Evolutionary conservation across 495 filamentous ascomycete genomes (phyloP).

Genomic region (Astrothelium macrocarpum): DNA sequence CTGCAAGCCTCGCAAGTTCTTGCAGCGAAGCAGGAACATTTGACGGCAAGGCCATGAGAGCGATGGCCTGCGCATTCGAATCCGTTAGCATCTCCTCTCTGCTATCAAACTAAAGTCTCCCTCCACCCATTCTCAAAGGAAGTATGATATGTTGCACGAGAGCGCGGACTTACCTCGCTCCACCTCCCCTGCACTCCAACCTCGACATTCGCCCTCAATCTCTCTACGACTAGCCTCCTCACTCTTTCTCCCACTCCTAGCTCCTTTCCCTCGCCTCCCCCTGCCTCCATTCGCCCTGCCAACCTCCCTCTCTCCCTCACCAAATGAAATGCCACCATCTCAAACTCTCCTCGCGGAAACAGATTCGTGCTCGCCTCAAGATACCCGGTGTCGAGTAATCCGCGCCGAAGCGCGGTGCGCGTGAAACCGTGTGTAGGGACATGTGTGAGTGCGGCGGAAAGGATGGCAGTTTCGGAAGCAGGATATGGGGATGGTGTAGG

Average conservation of each 20-base stretch:
- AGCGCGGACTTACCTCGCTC: conserved; percentile 60
- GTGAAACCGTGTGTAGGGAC: conserved; percentile 81
- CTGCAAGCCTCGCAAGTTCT: conserved; percentile 69
- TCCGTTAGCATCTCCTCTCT: neutral
- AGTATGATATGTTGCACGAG: neutral
- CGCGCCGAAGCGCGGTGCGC: conserved; percentile 54
- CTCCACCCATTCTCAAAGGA: neutral
- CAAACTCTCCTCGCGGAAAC: conserved; percentile 68
- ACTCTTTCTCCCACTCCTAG: conserved; percentile 47
- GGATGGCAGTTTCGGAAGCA: conserved; percentile 62
- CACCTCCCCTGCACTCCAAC: conserved; percentile 54
- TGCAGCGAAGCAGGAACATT: conserved; percentile 67
- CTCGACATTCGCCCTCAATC: conserved; percentile 59
- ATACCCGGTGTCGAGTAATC: conserved; percentile 73
- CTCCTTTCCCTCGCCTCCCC: conserved; percentile 30
- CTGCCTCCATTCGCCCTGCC: conserved; percentile 40
- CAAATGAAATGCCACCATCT: conserved; percentile 74
- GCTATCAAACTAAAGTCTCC: neutral
- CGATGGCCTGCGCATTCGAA: conserved; percentile 54
- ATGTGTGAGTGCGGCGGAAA: conserved; percentile 66
- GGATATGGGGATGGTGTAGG: conserved; percentile 55
- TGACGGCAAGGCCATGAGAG: conserved; percentile 70
- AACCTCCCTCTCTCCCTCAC: conserved; percentile 54
- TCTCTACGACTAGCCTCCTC: conserved; percentile 54
- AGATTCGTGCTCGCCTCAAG: conserved; percentile 77